Percentiles rank a stretch among this genome's conserved stretches.
phyloP scores from a whole-genome alignment of 352 stramenopile genomes.

The Pythium apleroticum region DNA sequence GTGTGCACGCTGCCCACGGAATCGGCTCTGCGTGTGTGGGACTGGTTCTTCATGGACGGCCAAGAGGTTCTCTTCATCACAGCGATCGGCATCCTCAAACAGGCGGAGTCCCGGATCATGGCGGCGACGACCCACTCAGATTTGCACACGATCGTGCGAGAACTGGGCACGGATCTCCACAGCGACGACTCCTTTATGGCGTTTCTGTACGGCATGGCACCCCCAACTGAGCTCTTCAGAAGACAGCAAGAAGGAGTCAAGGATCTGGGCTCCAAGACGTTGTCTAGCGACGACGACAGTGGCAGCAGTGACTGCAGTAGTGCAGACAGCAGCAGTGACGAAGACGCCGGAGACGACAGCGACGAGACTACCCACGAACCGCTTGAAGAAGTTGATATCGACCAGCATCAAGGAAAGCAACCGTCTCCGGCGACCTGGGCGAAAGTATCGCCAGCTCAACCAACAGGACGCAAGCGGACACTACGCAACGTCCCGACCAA shows the following conservation, averaged over 20 bases:
- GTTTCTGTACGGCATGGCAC: slow-evolving; percentile 31
- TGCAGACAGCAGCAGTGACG: slow-evolving; percentile 3
- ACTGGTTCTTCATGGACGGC: slow-evolving; percentile 76
- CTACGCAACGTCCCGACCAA: slow-evolving; percentile 6
- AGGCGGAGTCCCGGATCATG: slow-evolving; percentile 37
- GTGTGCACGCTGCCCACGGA: slow-evolving; percentile 77
- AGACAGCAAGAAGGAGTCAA: slow-evolving; percentile 2
- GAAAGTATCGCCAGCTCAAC: background rate
- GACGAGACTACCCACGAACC: slow-evolving; percentile 13
- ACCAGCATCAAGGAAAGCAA: slow-evolving; percentile 1
- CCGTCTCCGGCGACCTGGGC: slow-evolving; percentile 13
- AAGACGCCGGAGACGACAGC: slow-evolving; percentile 1
- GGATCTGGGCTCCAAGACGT: slow-evolving; percentile 4
- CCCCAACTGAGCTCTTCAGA: slow-evolving; percentile 7
- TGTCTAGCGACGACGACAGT: slow-evolving; percentile 15
- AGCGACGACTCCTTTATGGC: slow-evolving; percentile 47
- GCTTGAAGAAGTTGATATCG: slow-evolving; percentile 5
- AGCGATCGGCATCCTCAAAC: slow-evolving; percentile 46
- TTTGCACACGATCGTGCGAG: slow-evolving; percentile 41
- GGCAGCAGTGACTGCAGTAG: slow-evolving; percentile 3
- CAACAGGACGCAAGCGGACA: slow-evolving; percentile 13
- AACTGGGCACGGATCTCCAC: slow-evolving; percentile 51
- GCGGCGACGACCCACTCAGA: slow-evolving; percentile 33
- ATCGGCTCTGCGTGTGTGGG: slow-evolving; percentile 69
- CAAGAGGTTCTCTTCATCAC: slow-evolving; percentile 52